Evolutionary conservation across 345 rosid genomes (phyloP).

Genomic region (Boechera retrofracta): DNA sequence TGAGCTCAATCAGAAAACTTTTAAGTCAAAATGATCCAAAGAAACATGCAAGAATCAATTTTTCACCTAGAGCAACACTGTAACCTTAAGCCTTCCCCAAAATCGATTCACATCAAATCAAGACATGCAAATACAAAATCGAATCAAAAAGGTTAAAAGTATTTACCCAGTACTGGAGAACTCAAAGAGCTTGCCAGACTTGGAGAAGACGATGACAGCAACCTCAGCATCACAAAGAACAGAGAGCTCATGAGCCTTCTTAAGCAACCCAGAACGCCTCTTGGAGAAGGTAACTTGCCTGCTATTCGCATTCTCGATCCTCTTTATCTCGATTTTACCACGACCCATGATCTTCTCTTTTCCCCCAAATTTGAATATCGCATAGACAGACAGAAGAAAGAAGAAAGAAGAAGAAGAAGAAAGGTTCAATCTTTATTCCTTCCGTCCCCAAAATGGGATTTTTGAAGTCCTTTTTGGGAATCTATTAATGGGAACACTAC

Average conservation of each 20-base stretch:
- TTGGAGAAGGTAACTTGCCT: conserved; percentile 98
- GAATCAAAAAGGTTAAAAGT: background rate
- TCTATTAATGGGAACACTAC: conserved; percentile 39
- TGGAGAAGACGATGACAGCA: conserved; percentile 91
- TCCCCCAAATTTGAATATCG: conserved; percentile 3
- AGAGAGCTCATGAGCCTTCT: conserved; percentile 88
- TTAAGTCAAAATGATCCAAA: conserved; percentile 23
- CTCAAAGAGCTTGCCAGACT: conserved; percentile 91
- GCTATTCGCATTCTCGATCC: conserved; percentile 91
- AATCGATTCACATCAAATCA: background rate
- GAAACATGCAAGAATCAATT: conserved; percentile 37
- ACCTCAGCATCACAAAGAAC: conserved; percentile 94
- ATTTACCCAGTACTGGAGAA: conserved; percentile 72
- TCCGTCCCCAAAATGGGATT: conserved; percentile 45
- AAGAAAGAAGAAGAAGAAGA: conserved; percentile 16
- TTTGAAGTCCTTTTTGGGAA: conserved; percentile 18
- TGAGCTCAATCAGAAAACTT: background rate
- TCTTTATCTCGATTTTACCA: conserved; percentile 94
- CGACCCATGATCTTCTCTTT: conserved; percentile 64
- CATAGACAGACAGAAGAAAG: conserved; percentile 12
- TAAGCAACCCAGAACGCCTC: conserved; percentile 88
- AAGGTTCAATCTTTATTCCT: background rate
- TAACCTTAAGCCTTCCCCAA: background rate
- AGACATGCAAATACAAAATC: conserved; percentile 28
- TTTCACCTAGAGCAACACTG: background rate